Evolutionary conservation across 768 basidiomycete species (phyloP).

Genomic region (Leucocoprinus leucothites): DNA sequence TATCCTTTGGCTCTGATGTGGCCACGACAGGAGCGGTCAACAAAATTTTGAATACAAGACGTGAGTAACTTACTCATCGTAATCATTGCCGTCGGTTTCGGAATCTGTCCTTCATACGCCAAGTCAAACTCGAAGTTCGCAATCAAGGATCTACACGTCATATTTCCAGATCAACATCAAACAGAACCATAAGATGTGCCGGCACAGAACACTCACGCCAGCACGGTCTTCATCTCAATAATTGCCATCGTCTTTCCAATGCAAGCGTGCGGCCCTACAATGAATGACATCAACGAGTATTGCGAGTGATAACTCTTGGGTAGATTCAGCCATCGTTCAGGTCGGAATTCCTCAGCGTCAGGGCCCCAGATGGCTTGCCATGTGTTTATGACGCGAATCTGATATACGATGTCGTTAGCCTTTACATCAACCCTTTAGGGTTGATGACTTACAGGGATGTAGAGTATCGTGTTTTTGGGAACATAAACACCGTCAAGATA

Average conservation of each 20-base stretch:
- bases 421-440: neutral
- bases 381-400: conserved; percentile 52
- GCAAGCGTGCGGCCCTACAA: conserved; percentile 43
- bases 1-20: conserved; percentile 30
- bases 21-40: neutral
- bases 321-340: conserved; percentile 42
- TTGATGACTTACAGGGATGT: conserved; percentile 33
- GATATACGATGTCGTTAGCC: too few species aligned
- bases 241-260: conserved; percentile 49
- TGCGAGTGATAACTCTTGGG: conserved; percentile 31
- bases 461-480: conserved; percentile 41
- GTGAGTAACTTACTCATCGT: conserved; percentile 40
- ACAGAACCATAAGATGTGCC: neutral
- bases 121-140: conserved; percentile 40
- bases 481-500: conserved; percentile 40
- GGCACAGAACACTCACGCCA: conserved; percentile 27
- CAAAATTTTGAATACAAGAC: neutral
- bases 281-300: conserved; percentile 38
- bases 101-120: conserved; percentile 33
- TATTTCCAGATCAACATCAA: neutral
- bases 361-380: conserved; percentile 49
- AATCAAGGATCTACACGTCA: conserved; percentile 27
- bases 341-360: conserved; percentile 48
- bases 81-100: conserved; percentile 26
- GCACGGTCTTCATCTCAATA: conserved; percentile 45